phyloP scores from a whole-genome alignment of 177 flowering plant species.

The Vitis hybrid region DNA sequence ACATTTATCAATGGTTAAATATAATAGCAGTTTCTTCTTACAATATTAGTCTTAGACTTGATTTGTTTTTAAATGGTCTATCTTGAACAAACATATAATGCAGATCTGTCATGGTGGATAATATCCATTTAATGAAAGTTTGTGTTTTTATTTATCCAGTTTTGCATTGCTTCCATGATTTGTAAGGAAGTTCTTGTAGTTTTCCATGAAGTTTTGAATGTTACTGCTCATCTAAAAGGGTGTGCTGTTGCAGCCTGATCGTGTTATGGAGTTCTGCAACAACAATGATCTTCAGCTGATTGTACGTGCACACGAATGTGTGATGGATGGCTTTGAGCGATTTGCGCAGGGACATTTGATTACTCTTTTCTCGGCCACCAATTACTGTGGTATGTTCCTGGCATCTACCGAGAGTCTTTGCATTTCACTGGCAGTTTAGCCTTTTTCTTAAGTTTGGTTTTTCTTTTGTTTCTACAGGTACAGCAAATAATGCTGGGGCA shows the following conservation, averaged over 20 bases:
- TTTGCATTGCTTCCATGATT: not conserved
- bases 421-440: not conserved
- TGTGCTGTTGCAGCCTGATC: slow-evolving; percentile 62
- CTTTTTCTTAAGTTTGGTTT: not conserved
- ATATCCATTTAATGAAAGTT: not conserved
- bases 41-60: too few species aligned
- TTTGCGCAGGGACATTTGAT: slow-evolving; percentile 86
- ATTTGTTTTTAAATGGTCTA: not conserved
- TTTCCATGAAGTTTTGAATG: not conserved
- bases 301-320: slow-evolving; percentile 86
- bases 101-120: not conserved
- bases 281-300: slow-evolving; percentile 82
- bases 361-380: slow-evolving; percentile 82
- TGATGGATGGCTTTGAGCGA: slow-evolving; percentile 90
- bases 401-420: not conserved
- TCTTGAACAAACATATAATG: not conserved
- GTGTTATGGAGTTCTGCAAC: slow-evolving; percentile 82
- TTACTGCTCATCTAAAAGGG: slow-evolving; percentile 4
- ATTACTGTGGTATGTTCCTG: slow-evolving; percentile 62
- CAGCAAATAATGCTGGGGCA: slow-evolving; percentile 88
- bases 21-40: not conserved
- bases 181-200: not conserved
- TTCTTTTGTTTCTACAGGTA: slow-evolving; percentile 39
- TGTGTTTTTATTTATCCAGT: not conserved
- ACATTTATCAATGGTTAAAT: not conserved